These are phyloP conservation scores for Ilex asprella DNA, from an alignment of 257 asterid genomes.

Conservation along the genomic window DNA sequence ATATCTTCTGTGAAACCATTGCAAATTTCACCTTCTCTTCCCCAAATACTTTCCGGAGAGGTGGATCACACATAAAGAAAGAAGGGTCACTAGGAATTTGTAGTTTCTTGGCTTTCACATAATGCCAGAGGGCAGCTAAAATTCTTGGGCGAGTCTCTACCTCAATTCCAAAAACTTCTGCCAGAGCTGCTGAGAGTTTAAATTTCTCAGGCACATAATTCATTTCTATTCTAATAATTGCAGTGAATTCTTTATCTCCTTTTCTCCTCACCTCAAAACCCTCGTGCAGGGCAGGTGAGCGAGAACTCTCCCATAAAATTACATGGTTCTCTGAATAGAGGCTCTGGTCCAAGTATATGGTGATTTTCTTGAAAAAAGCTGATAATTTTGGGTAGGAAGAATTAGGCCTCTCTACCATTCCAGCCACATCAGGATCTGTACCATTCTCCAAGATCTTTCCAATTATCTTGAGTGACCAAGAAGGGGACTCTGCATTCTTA, in stretches of 20 bases:
- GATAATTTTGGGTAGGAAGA: constrained; percentile 56
- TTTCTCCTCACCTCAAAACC: constrained; percentile 91
- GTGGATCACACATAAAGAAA: constrained; percentile 65
- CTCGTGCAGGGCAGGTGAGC: constrained; percentile 60
- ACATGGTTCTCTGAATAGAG: constrained; percentile 80
- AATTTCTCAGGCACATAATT: constrained; percentile 65
- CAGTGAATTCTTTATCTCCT: constrained; percentile 86
- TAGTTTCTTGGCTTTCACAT: constrained; percentile 55
- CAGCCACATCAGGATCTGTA: constrained; percentile 34
- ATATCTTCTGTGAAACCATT: constrained; percentile 58
- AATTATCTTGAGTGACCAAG: constrained; percentile 71
- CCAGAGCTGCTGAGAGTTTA: constrained; percentile 69
- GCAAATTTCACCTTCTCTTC: constrained; percentile 83
- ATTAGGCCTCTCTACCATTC: constrained; percentile 20
- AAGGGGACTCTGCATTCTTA: constrained; percentile 46
- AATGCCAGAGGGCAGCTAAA: constrained; percentile 74
- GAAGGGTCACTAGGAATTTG: constrained; percentile 70
- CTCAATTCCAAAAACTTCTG: constrained; percentile 79
- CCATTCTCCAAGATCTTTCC: constrained; percentile 75
- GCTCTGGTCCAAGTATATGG: constrained; percentile 79
- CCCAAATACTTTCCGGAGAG: constrained; percentile 72
- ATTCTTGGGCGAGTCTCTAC: constrained; percentile 70
- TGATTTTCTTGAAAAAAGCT: constrained; percentile 71
- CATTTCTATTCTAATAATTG: constrained; percentile 81
- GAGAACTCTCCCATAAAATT: constrained; percentile 80